A percentile compares a stretch with the other conserved stretches of the same genome.
These are phyloP conservation scores for Diphasiastrum complanatum DNA, from an alignment of 83 land plant species.

Conservation along the genomic window DNA sequence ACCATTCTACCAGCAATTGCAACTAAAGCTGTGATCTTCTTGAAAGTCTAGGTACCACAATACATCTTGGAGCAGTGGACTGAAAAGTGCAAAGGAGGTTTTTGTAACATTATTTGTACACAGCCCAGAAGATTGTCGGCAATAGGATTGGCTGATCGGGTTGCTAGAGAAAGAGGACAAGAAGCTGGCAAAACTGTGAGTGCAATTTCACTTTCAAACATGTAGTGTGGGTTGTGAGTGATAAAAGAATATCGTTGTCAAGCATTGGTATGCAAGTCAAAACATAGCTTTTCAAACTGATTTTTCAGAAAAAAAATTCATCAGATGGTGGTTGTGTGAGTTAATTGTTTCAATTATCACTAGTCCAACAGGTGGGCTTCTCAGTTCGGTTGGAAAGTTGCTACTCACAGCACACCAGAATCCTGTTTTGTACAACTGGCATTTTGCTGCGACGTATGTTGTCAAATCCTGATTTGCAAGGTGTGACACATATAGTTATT, in stretches of 20 bases:
- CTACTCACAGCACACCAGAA: conserved; percentile 20
- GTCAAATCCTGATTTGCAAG: conserved; percentile 21
- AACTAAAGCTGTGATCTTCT: too few species aligned
- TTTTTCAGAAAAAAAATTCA: neutral
- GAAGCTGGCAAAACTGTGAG: conserved; percentile 27
- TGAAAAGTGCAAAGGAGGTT: conserved; percentile 15
- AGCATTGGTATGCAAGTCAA: too few species aligned
- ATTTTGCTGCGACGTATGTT: conserved; percentile 22
- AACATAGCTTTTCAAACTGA: neutral
- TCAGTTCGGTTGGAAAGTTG: conserved; percentile 26
- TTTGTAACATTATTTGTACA: conserved; percentile 24
- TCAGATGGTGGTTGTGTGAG: neutral
- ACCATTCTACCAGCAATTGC: too few species aligned
- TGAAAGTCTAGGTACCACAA: conserved; percentile 38
- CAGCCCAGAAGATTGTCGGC: conserved; percentile 31
- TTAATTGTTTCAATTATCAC: neutral
- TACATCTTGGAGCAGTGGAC: conserved; percentile 22
- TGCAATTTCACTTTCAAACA: too few species aligned
- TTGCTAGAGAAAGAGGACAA: conserved; percentile 25
- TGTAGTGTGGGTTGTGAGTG: too few species aligned
- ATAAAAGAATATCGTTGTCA: too few species aligned
- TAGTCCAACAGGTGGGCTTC: conserved; percentile 22
- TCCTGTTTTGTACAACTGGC: conserved; percentile 29
- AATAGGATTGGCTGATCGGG: conserved; percentile 29
- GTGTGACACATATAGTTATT: conserved; percentile 26